Base-by-base conservation (phyloP, 306 rosid genomes). In the Coriaria nepalensis region DNA sequence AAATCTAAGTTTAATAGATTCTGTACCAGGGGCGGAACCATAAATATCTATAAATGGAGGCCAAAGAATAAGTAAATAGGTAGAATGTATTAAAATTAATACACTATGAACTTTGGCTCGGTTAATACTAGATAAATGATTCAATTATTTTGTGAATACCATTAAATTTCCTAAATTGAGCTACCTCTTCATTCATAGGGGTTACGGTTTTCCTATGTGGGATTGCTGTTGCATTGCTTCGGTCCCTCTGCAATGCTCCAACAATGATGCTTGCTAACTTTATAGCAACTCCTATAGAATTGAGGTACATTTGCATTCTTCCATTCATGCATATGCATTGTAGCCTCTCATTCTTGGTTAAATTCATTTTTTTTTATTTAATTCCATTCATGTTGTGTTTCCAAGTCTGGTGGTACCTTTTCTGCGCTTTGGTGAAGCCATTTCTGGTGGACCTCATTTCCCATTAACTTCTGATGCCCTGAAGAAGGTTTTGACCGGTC, bases 231-330 rank as follows among this genome's bases (percentile, higher is more conserved):
- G 88, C 92, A 45, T 65, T 72, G 58, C 92, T 84, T 57, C 57
- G 87, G 49, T 70, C 80, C 40, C 56, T 4, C 52, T 84, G 95
- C 63, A 84, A 90, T 77, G 85, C 95, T 60, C 94, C 97, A 2
- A 84, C 84, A 52, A 68, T 77, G 62, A 84, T 90, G 95, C 74
- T 84, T 38, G 65, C 93, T 1, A 90, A 90, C 75, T 78, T 81
- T n/a, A 58, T 81, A 49, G 95, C 95, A 33, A 84, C 97, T 48
- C 97, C 97, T 6, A 56, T 84, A 47, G 97, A 90, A 68, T 65
- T 90, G 61, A 90, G 97, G 97, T 90, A 70, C 56, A n/a, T n/a
- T 56, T 49, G 15, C 40, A 33, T 69, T 45, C 64, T 48, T n/a
- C n/a, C n/a, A n/a, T n/a, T n/a, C n/a, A n/a, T n/a, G n/a, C n/a